Conservation (phyloP, 2,329 filamentous ascomycete species). For the Nigrospora osmanthi region DNA sequence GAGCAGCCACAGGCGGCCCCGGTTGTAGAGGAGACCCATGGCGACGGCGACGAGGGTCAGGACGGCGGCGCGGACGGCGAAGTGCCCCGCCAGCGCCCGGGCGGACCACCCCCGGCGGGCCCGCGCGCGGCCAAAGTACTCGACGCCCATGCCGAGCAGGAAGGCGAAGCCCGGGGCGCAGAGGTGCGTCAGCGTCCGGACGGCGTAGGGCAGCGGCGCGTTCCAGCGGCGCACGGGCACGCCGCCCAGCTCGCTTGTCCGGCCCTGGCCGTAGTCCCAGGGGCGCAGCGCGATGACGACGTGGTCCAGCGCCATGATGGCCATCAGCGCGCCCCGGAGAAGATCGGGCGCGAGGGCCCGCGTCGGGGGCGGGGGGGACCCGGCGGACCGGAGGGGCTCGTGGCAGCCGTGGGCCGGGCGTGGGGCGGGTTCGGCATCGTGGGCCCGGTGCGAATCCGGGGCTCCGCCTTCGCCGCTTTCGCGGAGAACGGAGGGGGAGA, state of each 20-base stretch:
- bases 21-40: constrained; percentile 22
- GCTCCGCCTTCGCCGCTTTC: no score
- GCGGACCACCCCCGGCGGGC: constrained; percentile 29
- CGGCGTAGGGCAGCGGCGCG: constrained; percentile 23
- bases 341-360: constrained; percentile 35
- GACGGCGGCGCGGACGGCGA: constrained; percentile 25
- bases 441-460: no score
- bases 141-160: constrained; percentile 36
- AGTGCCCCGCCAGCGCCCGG: constrained; percentile 26
- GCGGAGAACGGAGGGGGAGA: no score
- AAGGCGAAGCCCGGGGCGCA: constrained; percentile 38
- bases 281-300: constrained; percentile 27
- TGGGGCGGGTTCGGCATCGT: no score
- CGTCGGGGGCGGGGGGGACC: constrained; percentile 1
- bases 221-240: constrained; percentile 28
- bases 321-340: constrained; percentile 35
- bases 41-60: constrained; percentile 23
- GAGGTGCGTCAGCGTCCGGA: constrained; percentile 34
- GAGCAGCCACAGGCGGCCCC: constrained; percentile 30
- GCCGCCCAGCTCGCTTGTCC: constrained; percentile 27
- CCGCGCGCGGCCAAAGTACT: constrained; percentile 35
- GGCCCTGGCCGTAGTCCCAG: constrained; percentile 31
- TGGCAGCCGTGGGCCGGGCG: background rate
- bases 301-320: constrained; percentile 37
- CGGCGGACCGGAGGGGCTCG: background rate